Conservation (phyloP, 2,329 filamentous ascomycete species). For the Verticillium longisporum region DNA sequence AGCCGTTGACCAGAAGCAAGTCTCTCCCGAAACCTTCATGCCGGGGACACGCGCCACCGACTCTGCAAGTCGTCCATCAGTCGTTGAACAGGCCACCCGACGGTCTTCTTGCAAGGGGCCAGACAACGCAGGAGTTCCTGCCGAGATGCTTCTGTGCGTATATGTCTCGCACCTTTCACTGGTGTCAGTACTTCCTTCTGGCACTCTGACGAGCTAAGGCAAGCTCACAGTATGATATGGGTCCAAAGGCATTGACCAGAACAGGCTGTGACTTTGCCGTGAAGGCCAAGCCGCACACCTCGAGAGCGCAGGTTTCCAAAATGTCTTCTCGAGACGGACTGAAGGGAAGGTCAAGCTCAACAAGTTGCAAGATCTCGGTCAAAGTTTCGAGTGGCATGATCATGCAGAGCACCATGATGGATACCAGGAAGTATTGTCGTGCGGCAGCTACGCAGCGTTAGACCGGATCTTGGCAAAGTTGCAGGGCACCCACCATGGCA, state of each 20-base stretch:
- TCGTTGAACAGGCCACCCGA: constrained; percentile 31
- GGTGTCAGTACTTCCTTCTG: too few relatives aligned
- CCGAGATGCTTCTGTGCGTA: constrained; percentile 16
- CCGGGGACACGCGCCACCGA: constrained; percentile 16
- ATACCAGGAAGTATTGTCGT: constrained; percentile 34
- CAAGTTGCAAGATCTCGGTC: constrained; percentile 6
- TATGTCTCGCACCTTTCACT: constrained; percentile 20
- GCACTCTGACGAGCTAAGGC: not conserved
- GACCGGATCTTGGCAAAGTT: not conserved
- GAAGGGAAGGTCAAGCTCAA: not conserved
- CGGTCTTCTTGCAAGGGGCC: constrained; percentile 23
- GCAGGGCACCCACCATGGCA: constrained; percentile 31
- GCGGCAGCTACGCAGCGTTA: constrained; percentile 24
- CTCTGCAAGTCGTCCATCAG: constrained; percentile 22
- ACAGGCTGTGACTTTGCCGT: constrained; percentile 33
- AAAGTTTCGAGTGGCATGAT: constrained; percentile 5
- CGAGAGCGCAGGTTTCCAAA: constrained; percentile 24
- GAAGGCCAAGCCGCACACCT: constrained; percentile 37
- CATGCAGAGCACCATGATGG: constrained; percentile 22
- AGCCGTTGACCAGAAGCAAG: not conserved
- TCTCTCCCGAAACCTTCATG: not conserved
- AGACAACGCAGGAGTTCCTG: constrained; percentile 25
- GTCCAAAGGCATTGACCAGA: constrained; percentile 40
- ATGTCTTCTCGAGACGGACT: constrained; percentile 13
- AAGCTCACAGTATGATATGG: constrained; percentile 36